These are phyloP conservation scores for Penicillium sp. DNA, from an alignment of 2,329 filamentous ascomycete species.

Conservation along the genomic window DNA sequence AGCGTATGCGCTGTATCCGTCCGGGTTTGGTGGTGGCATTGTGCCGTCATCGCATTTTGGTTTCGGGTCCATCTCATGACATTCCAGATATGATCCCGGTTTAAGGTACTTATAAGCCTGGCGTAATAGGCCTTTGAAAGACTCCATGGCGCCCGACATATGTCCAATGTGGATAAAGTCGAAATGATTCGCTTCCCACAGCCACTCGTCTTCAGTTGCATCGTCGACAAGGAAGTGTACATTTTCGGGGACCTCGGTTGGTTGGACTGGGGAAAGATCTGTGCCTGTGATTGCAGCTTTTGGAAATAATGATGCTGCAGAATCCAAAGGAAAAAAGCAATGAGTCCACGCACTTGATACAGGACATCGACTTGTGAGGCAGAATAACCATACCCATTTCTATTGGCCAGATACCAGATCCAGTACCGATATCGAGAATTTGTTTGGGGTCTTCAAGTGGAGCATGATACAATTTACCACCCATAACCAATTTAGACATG, in stretches of 20 bases:
- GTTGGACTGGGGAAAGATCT: constrained; percentile 69
- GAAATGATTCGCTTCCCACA: constrained; percentile 52
- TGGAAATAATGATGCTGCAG: constrained; percentile 52
- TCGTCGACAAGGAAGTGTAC: constrained; percentile 76
- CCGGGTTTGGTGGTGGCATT: constrained; percentile 49
- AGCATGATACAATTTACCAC: constrained; percentile 49
- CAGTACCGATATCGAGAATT: constrained; percentile 61
- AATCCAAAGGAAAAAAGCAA: constrained; percentile 5
- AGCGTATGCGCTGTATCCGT: constrained; percentile 37
- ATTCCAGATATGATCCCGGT: constrained; percentile 57
- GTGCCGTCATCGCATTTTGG: constrained; percentile 57
- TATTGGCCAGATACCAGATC: constrained; percentile 68
- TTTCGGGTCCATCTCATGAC: constrained; percentile 48
- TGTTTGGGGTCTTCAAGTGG: constrained; percentile 49
- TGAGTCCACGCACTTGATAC: constrained; percentile 14
- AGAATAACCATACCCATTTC: constrained; percentile 55
- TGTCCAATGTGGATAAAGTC: constrained; percentile 63
- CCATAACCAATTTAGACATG: constrained; percentile 52
- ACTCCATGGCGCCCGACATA: constrained; percentile 59
- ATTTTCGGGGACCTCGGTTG: constrained; percentile 67
- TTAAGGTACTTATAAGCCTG: constrained; percentile 55
- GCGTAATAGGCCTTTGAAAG: constrained; percentile 58
- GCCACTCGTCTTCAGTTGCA: constrained; percentile 61
- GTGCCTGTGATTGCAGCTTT: constrained; percentile 61
- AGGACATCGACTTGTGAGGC: not conserved